phyloP scores from a whole-genome alignment of 345 rosid species.

The Diplotaxis tenuifolia region DNA sequence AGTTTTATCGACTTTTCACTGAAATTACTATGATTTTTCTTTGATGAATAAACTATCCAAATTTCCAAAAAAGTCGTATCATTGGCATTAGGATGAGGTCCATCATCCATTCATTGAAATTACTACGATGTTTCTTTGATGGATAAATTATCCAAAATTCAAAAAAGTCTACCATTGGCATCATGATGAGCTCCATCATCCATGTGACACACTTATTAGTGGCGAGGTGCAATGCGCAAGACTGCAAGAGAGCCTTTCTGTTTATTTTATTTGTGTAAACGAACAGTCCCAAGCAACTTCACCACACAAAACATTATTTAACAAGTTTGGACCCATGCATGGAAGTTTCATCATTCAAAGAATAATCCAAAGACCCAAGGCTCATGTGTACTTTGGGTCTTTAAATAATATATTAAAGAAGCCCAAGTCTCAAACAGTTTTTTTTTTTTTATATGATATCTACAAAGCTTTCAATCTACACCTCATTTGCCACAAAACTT shows the following conservation, averaged over 20 bases:
- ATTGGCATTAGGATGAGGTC: not conserved
- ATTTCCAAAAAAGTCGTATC: not conserved
- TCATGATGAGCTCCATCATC: conserved; percentile 8
- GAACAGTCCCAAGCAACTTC: conserved; percentile 28
- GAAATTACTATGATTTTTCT: not conserved
- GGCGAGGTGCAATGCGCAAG: not conserved
- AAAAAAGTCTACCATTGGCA: not conserved
- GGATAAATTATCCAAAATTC: not conserved
- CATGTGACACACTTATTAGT: conserved; percentile 3
- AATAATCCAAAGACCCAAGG: not conserved
- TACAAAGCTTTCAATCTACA: conserved; percentile 29
- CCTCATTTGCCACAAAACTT: conserved; percentile 30
- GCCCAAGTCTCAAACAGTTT: not conserved
- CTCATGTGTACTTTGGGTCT: not conserved
- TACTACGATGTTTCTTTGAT: conserved; percentile 1
- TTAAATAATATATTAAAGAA: not conserved
- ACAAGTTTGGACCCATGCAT: conserved; percentile 8
- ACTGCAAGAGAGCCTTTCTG: not conserved
- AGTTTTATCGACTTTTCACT: conserved; percentile 1
- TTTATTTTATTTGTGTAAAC: not conserved
- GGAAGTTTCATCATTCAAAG: not conserved
- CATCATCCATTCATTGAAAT: not conserved
- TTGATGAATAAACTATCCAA: not conserved
- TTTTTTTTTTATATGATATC: not conserved
- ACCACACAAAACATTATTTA: not conserved